phyloP scores from a whole-genome alignment of 257 asterid genomes.

The Rubia yunnanensis region DNA sequence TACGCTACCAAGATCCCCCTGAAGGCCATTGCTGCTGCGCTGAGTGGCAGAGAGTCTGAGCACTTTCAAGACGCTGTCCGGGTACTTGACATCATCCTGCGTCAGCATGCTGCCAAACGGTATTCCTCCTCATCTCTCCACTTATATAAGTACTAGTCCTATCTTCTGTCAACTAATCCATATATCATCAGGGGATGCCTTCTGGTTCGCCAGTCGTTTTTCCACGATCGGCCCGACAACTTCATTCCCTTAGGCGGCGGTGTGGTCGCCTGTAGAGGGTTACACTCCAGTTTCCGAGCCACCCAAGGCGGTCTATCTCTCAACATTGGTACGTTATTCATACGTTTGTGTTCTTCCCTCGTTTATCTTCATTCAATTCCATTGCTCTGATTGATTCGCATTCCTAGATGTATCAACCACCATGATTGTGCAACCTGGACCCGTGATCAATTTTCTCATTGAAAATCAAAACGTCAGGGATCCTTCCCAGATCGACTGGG shows the following conservation, averaged over 20 bases:
- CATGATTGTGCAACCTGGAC: slow-evolving; percentile 62
- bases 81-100: slow-evolving; percentile 50
- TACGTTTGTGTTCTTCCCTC: not conserved
- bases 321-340: not conserved
- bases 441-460: slow-evolving; percentile 47
- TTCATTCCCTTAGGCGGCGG: not conserved
- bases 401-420: slow-evolving; percentile 60
- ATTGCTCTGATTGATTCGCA: not conserved
- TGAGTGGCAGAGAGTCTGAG: slow-evolving; percentile 51
- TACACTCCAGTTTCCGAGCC: not conserved
- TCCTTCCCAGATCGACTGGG: slow-evolving; percentile 48
- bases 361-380: not conserved
- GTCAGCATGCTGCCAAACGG: slow-evolving; percentile 62
- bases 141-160: too few species aligned
- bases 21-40: slow-evolving; percentile 44
- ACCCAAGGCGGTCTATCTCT: not conserved
- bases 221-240: not conserved
- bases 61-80: slow-evolving; percentile 68
- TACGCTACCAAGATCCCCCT: slow-evolving; percentile 60
- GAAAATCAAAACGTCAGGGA: slow-evolving; percentile 38
- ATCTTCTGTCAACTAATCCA: not conserved
- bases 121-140: slow-evolving; percentile 11
- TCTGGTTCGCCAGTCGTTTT: too few species aligned
- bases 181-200: not conserved
- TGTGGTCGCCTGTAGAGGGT: not conserved